Conservation (phyloP, 768 basidiomycete genomes). For the Rubroboletus satanas region DNA sequence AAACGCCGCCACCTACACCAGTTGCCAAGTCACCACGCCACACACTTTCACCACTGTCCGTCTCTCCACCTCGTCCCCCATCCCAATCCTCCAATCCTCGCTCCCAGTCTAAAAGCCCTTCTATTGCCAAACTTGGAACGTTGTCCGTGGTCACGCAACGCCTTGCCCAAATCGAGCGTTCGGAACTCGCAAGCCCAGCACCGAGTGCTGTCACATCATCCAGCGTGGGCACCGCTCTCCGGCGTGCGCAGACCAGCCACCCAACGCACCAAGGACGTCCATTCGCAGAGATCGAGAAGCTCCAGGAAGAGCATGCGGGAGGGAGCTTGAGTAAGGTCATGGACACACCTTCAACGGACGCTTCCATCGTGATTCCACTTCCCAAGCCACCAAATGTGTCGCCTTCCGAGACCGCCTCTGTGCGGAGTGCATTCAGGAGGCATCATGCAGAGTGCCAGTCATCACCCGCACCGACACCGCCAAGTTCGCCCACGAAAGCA, state of each 20-base stretch:
- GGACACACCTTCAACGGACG: conserved; percentile 20
- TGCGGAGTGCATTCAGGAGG: conserved; percentile 24
- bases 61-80: conserved; percentile 24
- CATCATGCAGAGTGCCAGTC: background rate
- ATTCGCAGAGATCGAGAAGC: conserved; percentile 25
- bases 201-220: conserved; percentile 20
- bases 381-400: conserved; percentile 11
- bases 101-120: conserved; percentile 46
- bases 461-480: conserved; percentile 6
- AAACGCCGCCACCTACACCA: conserved; percentile 23
- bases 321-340: background rate
- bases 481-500: conserved; percentile 8
- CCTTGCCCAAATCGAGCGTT: conserved; percentile 54
- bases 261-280: conserved; percentile 10
- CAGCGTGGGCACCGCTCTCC: conserved; percentile 22
- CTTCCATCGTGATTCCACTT: conserved; percentile 25
- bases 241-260: conserved; percentile 20
- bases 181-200: conserved; percentile 16
- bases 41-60: conserved; percentile 15
- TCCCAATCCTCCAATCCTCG: conserved; percentile 25
- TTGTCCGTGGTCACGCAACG: conserved; percentile 65
- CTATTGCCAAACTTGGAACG: conserved; percentile 56
- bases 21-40: conserved; percentile 25
- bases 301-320: conserved; percentile 10
- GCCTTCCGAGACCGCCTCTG: conserved; percentile 11